These are phyloP conservation scores for Thuidium tamariscinum DNA, from an alignment of 225 moss, liverwort and hornwort species.

Conservation along the genomic window DNA sequence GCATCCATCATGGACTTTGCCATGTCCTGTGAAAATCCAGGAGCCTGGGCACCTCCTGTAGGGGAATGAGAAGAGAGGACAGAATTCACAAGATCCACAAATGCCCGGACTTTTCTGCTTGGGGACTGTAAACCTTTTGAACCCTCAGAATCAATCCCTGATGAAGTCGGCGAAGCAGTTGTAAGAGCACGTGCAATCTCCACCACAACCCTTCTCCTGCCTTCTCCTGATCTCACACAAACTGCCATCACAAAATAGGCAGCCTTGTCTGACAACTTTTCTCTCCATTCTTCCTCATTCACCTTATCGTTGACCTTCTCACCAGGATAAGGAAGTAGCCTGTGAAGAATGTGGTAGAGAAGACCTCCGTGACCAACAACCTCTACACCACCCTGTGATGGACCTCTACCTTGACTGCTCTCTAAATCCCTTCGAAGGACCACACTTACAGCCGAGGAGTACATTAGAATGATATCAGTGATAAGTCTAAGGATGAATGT, in stretches of 20 bases:
- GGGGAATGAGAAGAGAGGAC: constrained; percentile 87
- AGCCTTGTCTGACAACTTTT: constrained; percentile 90
- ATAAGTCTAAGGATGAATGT: constrained; percentile 75
- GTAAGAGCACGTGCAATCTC: constrained; percentile 79
- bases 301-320: constrained; percentile 58
- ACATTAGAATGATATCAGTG: constrained; percentile 87
- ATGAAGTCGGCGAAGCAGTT: constrained; percentile 23
- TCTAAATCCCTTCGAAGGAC: constrained; percentile 79
- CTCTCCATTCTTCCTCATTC: constrained; percentile 80
- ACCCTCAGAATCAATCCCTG: constrained; percentile 28
- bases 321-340: constrained; percentile 72
- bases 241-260: constrained; percentile 96
- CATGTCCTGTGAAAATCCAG: constrained; percentile 88
- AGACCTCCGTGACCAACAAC: constrained; percentile 93
- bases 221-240: constrained; percentile 93
- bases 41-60: constrained; percentile 62
- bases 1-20: constrained; percentile 95
- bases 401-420: constrained; percentile 95
- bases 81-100: constrained; percentile 90
- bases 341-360: constrained; percentile 88
- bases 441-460: constrained; percentile 85
- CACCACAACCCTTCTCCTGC: constrained; percentile 79
- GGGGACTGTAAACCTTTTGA: constrained; percentile 49
- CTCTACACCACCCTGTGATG: constrained; percentile 76
- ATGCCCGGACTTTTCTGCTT: constrained; percentile 67